phyloP scores from a whole-genome alignment of 192 early-diverging fungal genomes.

The Entomortierella parvispora region DNA sequence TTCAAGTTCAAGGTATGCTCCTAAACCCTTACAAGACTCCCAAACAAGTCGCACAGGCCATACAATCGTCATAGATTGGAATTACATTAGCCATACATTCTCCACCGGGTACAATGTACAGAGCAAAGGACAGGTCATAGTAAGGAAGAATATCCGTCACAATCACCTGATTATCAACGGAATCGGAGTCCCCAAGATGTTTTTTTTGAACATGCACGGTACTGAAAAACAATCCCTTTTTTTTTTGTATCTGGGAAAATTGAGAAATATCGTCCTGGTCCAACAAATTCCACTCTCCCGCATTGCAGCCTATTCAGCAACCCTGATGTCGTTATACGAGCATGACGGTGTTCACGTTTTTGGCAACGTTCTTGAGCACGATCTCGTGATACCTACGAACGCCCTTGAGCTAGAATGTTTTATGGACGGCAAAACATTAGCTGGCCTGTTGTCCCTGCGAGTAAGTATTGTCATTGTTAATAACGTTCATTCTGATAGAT shows the following conservation, averaged over 20 bases:
- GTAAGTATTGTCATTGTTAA: slow-evolving; percentile 6
- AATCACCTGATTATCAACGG: slow-evolving; percentile 15
- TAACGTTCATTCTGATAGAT: not conserved
- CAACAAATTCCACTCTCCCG: not conserved
- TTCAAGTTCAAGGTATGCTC: too few relatives aligned
- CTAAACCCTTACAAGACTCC: too few relatives aligned
- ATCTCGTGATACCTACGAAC: slow-evolving; percentile 9
- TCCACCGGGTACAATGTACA: too few relatives aligned
- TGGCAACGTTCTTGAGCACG: slow-evolving; percentile 5
- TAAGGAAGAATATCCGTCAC: slow-evolving; percentile 12
- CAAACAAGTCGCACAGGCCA: too few relatives aligned
- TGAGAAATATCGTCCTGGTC: not conserved
- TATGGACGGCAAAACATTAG: slow-evolving; percentile 5
- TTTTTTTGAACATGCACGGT: slow-evolving; percentile 12
- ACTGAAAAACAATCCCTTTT: not conserved
- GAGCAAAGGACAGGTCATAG: not conserved
- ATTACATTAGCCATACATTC: too few relatives aligned
- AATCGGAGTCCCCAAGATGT: slow-evolving; percentile 8
- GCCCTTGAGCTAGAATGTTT: slow-evolving; percentile 10
- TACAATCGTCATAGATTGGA: too few relatives aligned
- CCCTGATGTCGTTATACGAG: slow-evolving; percentile 9
- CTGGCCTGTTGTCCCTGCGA: slow-evolving; percentile 8
- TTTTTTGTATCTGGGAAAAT: not conserved
- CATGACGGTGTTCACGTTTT: slow-evolving; percentile 13
- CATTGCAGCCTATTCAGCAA: slow-evolving; percentile 8